Evolutionary conservation across 352 stramenopile species (phyloP).

Genomic region (Pythium grandisporangium): DNA sequence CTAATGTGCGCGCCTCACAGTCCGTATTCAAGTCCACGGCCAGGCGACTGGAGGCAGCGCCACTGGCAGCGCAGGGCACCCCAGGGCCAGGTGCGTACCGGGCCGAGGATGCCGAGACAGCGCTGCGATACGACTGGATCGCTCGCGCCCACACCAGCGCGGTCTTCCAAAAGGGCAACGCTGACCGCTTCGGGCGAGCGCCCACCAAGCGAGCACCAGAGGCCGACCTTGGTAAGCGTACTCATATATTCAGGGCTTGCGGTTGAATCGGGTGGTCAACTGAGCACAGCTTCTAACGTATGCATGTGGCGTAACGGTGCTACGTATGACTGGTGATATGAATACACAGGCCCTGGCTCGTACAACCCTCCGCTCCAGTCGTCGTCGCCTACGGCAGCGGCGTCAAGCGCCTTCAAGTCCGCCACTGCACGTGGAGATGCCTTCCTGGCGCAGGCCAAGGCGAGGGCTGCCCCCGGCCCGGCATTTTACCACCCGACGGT

Average conservation of each 20-base stretch:
- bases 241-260: too few relatives aligned
- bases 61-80: conserved; percentile 15
- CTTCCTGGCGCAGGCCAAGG: conserved; percentile 7
- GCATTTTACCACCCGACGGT: conserved; percentile 57
- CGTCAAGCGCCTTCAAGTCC: conserved; percentile 16
- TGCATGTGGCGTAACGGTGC: too few relatives aligned
- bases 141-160: conserved; percentile 48
- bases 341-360: conserved; percentile 48
- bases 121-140: conserved; percentile 59
- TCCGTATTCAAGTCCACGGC: conserved; percentile 62
- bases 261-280: background rate
- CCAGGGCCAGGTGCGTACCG: conserved; percentile 62
- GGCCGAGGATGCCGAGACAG: conserved; percentile 45
- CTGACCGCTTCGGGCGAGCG: conserved; percentile 44
- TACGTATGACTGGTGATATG: too few relatives aligned
- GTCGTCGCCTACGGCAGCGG: conserved; percentile 6
- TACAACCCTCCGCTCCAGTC: conserved; percentile 21
- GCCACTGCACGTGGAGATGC: conserved; percentile 24
- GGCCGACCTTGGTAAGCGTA: conserved; percentile 30
- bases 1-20: conserved; percentile 20
- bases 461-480: conserved; percentile 27
- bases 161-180: conserved; percentile 39
- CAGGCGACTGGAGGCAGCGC: conserved; percentile 33
- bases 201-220: conserved; percentile 28
- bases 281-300: background rate